A percentile compares a stretch with the other conserved stretches of the same genome.
Conservation (phyloP, 2,329 filamentous ascomycete species). For the Sporothrix brunneoviolacea region DNA sequence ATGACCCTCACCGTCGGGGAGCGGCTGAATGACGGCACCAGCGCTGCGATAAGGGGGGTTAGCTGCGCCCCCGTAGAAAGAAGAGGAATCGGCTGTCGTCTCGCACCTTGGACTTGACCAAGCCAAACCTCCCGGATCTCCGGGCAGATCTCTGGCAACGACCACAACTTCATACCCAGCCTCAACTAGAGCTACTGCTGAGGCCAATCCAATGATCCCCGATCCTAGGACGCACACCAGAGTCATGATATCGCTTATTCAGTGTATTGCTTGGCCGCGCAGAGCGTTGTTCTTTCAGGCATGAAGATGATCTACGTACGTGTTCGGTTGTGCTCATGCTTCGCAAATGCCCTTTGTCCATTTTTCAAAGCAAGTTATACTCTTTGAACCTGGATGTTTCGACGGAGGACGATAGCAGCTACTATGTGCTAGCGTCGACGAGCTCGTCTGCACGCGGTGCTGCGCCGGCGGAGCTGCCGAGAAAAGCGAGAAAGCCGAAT, state of each 20-base stretch:
- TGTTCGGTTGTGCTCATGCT: no score
- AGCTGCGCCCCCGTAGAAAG: background rate
- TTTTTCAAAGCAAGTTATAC: no score
- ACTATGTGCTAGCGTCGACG: background rate
- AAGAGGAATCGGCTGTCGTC: background rate
- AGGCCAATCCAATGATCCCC: slow-evolving; percentile 6
- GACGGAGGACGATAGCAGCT: no score
- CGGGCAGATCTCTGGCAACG: slow-evolving; percentile 5
- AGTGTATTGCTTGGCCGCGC: background rate
- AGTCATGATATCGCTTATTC: background rate
- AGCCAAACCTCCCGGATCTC: slow-evolving; percentile 2
- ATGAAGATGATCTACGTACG: no score
- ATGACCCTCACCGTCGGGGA: background rate
- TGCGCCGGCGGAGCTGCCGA: background rate
- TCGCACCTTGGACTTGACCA: slow-evolving; percentile 7
- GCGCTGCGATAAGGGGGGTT: background rate
- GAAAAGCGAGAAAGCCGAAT: background rate
- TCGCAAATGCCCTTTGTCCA: no score
- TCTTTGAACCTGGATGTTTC: no score
- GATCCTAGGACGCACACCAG: slow-evolving; percentile 6
- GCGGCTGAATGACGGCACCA: background rate
- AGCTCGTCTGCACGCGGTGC: no score
- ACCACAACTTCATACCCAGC: slow-evolving; percentile 8
- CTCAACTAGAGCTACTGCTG: background rate
- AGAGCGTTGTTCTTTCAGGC: no score